phyloP scores from a whole-genome alignment of 192 early-diverging fungal genomes.

The Backusella parvicylindrica region DNA sequence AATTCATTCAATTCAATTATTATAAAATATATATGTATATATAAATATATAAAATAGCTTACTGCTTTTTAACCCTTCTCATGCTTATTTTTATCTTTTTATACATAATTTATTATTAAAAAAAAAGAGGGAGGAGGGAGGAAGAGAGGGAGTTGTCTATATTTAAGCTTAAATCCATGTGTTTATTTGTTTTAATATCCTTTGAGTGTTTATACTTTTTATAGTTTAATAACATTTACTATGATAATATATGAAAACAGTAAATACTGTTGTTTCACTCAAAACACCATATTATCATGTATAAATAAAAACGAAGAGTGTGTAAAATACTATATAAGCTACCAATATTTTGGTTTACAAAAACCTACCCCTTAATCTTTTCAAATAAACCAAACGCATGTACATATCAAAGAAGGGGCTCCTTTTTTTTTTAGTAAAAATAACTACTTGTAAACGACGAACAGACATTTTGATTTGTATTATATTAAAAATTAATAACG shows the following conservation, averaged over 20 bases:
- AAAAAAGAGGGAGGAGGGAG: not conserved
- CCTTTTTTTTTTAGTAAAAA: not conserved
- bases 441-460: not conserved
- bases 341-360: too few species aligned
- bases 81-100: not conserved
- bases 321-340: too few species aligned
- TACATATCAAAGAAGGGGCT: not conserved
- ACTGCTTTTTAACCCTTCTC: not conserved
- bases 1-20: too few species aligned
- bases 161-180: not conserved
- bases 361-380: not conserved
- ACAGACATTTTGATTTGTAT: not conserved
- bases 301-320: not conserved
- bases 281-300: not conserved
- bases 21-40: not conserved
- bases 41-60: not conserved
- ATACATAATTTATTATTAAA: not conserved
- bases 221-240: not conserved
- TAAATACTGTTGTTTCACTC: not conserved
- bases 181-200: not conserved
- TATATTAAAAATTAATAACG: not conserved
- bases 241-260: not conserved
- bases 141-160: not conserved
- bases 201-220: not conserved
- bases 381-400: not conserved